These are phyloP conservation scores for Kluyveromyces aestuarii DNA, from an alignment of 805 yeast genomes.

Conservation along the genomic window DNA sequence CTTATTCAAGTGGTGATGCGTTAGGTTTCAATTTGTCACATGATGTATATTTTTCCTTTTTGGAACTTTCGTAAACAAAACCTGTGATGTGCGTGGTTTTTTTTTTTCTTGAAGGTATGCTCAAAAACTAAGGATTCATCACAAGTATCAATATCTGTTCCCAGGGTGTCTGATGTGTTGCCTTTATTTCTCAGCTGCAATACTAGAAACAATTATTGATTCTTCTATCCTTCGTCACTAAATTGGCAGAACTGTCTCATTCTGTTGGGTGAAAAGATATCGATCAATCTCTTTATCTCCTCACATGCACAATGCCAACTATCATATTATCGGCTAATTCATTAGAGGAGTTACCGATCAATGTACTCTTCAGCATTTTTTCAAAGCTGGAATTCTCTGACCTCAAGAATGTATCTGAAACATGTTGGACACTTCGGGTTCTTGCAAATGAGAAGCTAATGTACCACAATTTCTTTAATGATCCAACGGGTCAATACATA, in stretches of 20 bases:
- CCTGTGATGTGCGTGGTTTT: neutral
- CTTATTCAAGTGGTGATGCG: too few relatives aligned
- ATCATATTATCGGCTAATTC: slow-evolving; percentile 1
- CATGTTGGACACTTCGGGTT: slow-evolving; percentile 17
- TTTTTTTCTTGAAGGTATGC: neutral
- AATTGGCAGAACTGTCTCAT: neutral
- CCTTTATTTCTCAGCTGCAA: neutral
- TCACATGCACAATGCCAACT: neutral
- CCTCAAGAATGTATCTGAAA: slow-evolving; percentile 11
- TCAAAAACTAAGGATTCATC: too few relatives aligned
- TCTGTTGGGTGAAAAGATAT: neutral
- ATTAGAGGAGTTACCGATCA: slow-evolving; percentile 17
- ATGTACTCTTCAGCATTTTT: slow-evolving; percentile 17
- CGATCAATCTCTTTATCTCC: neutral
- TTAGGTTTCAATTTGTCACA: neutral
- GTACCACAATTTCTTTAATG: slow-evolving; percentile 9
- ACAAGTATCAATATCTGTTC: too few relatives aligned
- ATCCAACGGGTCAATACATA: slow-evolving; percentile 6
- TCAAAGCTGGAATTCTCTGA: slow-evolving; percentile 17
- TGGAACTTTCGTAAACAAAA: neutral
- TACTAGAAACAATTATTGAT: neutral
- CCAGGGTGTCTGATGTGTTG: too few relatives aligned
- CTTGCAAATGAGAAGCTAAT: slow-evolving; percentile 18
- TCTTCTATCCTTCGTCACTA: neutral
- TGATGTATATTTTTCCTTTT: neutral